These are phyloP conservation scores for Microcera coccophila DNA, from an alignment of 2,329 filamentous ascomycete genomes.

Conservation along the genomic window DNA sequence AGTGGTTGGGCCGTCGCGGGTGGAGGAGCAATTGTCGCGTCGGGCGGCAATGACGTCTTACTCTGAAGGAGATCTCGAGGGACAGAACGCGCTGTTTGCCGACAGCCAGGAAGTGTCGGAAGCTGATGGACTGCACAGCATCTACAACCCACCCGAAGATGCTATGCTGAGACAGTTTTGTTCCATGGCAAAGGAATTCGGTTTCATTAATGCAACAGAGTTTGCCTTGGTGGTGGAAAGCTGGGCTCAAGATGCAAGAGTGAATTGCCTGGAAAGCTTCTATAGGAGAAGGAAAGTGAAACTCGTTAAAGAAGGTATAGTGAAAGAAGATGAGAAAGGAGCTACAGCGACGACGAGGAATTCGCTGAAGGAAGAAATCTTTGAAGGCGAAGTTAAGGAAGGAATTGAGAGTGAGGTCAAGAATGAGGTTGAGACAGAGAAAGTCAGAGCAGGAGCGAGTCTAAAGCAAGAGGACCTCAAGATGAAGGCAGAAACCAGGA, in stretches of 20 bases:
- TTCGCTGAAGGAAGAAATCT: conserved; percentile 13
- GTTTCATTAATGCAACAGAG: conserved; percentile 70
- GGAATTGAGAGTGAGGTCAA: neutral
- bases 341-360: conserved; percentile 15
- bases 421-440: conserved; percentile 7
- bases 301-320: conserved; percentile 32
- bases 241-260: conserved; percentile 80
- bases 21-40: conserved; percentile 81
- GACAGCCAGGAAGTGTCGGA: conserved; percentile 40
- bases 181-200: conserved; percentile 77
- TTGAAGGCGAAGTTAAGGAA: conserved; percentile 1
- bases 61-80: conserved; percentile 41
- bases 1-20: conserved; percentile 84
- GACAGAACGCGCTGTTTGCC: conserved; percentile 56
- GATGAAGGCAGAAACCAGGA: conserved; percentile 2
- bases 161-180: conserved; percentile 83
- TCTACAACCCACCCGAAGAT: conserved; percentile 69
- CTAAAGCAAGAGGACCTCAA: conserved; percentile 17
- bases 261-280: conserved; percentile 74
- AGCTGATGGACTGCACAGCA: conserved; percentile 30
- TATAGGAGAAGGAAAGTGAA: conserved; percentile 64
- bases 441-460: conserved; percentile 6
- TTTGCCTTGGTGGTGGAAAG: conserved; percentile 89
- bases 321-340: conserved; percentile 25
- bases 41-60: conserved; percentile 63